phyloP scores from a whole-genome alignment of 1,284 basidiomycete genomes.

The Chiua sp. region DNA sequence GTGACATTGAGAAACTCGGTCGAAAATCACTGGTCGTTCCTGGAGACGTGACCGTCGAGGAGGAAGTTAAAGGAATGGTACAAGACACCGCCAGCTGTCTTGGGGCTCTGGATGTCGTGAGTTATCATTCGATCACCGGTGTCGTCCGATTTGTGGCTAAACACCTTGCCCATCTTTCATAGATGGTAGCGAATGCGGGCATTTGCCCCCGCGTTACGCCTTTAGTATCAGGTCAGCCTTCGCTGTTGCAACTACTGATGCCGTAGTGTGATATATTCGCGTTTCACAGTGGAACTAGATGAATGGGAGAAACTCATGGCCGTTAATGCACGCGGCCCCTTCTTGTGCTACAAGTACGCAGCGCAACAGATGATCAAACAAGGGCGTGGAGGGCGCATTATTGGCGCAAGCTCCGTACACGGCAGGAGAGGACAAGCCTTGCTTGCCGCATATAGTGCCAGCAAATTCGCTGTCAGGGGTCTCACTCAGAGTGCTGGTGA shows the following conservation, averaged over 20 bases:
- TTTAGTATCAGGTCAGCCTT: conserved; percentile 6
- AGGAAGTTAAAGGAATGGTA: conserved; percentile 12
- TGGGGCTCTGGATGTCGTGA: conserved; percentile 14
- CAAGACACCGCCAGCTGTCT: conserved; percentile 1
- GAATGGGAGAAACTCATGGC: conserved; percentile 29
- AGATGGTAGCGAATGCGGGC: conserved; percentile 19
- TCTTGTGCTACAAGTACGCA: conserved; percentile 41
- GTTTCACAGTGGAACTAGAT: conserved; percentile 19
- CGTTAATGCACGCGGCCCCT: conserved; percentile 33
- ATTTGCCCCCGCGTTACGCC: not conserved
- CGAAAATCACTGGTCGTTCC: conserved; percentile 4
- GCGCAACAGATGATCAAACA: conserved; percentile 41
- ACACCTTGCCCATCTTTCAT: not conserved
- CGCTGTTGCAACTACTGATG: not conserved
- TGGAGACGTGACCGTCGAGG: conserved; percentile 7
- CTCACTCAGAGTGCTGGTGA: conserved; percentile 31
- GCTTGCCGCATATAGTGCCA: conserved; percentile 23
- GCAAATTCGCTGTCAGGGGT: conserved; percentile 39
- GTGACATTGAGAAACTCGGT: conserved; percentile 1
- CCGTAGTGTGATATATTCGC: not conserved
- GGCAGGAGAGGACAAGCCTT: conserved; percentile 16
- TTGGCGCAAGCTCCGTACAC: conserved; percentile 35
- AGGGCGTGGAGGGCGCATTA: conserved; percentile 41
- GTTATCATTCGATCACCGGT: not conserved
- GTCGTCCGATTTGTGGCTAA: not conserved